A percentile compares a stretch with the other conserved stretches of the same genome.
Conservation (phyloP, 106 monocot genomes). For the Dendrobium catenatum region DNA sequence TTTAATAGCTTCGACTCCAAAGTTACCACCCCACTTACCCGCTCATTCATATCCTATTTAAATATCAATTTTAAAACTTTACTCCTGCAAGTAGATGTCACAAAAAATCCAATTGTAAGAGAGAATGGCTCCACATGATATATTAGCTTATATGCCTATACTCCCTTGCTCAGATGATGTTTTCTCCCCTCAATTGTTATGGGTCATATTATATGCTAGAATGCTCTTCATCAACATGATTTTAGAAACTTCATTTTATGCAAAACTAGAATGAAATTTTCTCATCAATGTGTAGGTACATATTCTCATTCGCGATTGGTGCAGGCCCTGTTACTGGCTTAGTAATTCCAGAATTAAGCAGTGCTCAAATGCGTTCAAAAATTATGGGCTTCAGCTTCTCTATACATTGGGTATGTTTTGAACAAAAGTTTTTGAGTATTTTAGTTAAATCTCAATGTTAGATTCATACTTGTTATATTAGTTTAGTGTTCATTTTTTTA, state of each 20-base stretch:
- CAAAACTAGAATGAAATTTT: slow-evolving; percentile 5
- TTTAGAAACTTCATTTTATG: not conserved
- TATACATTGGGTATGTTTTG: slow-evolving; percentile 66
- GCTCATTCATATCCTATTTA: no score
- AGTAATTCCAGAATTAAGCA: slow-evolving; percentile 79
- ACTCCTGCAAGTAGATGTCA: no score
- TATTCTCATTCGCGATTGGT: slow-evolving; percentile 78
- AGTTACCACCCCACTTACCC: no score
- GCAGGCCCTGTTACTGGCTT: slow-evolving; percentile 88
- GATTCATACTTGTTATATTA: not conserved
- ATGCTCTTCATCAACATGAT: not conserved
- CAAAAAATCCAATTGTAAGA: no score
- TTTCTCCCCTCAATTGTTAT: no score
- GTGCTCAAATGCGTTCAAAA: slow-evolving; percentile 49
- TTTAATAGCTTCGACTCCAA: no score
- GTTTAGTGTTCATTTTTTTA: no score
- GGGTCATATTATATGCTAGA: not conserved
- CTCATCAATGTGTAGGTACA: slow-evolving; percentile 47
- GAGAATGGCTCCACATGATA: no score
- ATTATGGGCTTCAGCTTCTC: slow-evolving; percentile 79
- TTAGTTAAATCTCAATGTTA: not conserved
- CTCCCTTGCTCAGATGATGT: no score
- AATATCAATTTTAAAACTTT: no score
- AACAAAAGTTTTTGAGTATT: not conserved
- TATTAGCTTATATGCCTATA: no score